phyloP scores from a whole-genome alignment of 2,329 filamentous ascomycete genomes.

The Epichloe festucae region DNA sequence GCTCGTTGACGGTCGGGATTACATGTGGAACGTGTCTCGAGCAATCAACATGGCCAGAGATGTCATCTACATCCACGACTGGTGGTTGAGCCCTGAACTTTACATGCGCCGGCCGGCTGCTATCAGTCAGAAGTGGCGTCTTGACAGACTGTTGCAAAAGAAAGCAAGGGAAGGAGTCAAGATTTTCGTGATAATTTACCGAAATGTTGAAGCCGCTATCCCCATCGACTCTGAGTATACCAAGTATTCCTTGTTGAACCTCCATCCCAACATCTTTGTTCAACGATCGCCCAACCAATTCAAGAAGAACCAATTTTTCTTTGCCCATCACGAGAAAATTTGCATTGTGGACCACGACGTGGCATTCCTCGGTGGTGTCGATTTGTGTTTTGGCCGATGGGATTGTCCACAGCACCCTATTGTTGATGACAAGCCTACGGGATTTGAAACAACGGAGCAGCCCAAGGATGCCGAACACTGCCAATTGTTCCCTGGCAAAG shows the following conservation, averaged over 20 bases:
- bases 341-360: conserved; percentile 92
- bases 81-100: conserved; percentile 94
- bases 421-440: conserved; percentile 86
- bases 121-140: conserved; percentile 95
- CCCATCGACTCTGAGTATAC: conserved; percentile 98
- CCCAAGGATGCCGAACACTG: conserved; percentile 89
- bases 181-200: conserved; percentile 93
- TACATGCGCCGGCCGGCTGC: conserved; percentile 89
- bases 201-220: conserved; percentile 92
- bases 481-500: conserved; percentile 93
- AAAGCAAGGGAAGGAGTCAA: conserved; percentile 95
- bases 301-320: conserved; percentile 98
- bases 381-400: conserved; percentile 95
- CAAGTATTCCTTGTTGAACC: conserved; percentile 86
- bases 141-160: conserved; percentile 82
- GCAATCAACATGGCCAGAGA: conserved; percentile 95
- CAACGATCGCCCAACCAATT: conserved; percentile 95
- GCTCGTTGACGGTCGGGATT: conserved; percentile 92
- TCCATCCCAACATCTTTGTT: conserved; percentile 93
- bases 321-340: conserved; percentile 97
- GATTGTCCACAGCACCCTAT: conserved; percentile 88
- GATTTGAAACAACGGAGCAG: conserved; percentile 64
- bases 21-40: conserved; percentile 98
- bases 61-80: conserved; percentile 98
- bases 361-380: conserved; percentile 89